Evolutionary conservation across 352 stramenopile genomes (phyloP), one percentile per base, ranked within the genome.

Genomic region (Blastocystis sp.): DNA sequence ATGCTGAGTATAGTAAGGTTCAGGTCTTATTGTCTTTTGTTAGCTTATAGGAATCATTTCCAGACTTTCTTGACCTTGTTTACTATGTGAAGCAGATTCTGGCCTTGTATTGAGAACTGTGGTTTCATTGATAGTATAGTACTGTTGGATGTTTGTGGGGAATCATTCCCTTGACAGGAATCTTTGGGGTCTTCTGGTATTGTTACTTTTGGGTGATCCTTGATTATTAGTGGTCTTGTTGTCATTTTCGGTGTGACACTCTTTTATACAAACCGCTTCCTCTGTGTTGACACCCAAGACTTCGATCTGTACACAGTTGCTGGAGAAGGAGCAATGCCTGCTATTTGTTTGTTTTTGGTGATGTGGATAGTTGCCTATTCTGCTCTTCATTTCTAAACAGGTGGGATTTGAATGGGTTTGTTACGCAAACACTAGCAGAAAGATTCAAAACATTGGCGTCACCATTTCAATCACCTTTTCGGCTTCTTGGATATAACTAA

Each of bases 41-140:
- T 3, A 66, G 15, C 4, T 27, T 22, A 17, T 69, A 84, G 73
- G 56, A 64, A 22, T 54, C 53, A 24, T 84, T 84, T 42, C 73
- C 73, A 13, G 73, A 84, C 13, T 84, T 84, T 24, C 53, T 84
- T n/a, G 73, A 84, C 48, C 51, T 84, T 30, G 68, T 84, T 42
- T 84, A 84, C 51, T 84, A 66, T 51, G 24, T 84, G 15, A 84
- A 84, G 53, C 73, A 84, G 73, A n/a, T 84, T 42, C n/a, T 84
- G n/a, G 73, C 53, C 22, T 48, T 84, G 73, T 84, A 53, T 19
- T 15, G 51, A 11, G 15, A 27, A 35, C n/a, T 68, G 4, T 66
- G 0, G 15, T 7, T 4, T 42, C 7, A 51, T 56, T 30, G 48
- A 35, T 69, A 24, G 1, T 27, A 4, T 84, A 84, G 73, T 19